Evolutionary conservation across 768 basidiomycete species (phyloP).

Genomic region (Calocera cornea): DNA sequence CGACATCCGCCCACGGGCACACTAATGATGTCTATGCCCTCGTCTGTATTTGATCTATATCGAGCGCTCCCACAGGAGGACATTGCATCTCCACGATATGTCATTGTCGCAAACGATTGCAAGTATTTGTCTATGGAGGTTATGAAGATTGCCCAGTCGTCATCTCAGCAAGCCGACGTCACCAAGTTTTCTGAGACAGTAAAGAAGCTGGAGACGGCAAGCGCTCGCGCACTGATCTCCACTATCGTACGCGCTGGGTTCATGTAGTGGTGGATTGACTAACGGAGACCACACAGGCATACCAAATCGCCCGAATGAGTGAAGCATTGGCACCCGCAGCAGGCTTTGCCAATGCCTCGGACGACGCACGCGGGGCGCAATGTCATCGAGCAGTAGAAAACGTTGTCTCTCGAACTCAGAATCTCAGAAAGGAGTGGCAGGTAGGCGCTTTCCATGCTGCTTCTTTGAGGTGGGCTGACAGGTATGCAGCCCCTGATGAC

Average conservation of each 20-base stretch:
- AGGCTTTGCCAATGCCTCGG: slow-evolving; percentile 54
- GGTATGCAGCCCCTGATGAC: slow-evolving; percentile 44
- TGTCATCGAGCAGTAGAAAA: slow-evolving; percentile 57
- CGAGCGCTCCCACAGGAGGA: slow-evolving; percentile 49
- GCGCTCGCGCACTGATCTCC: slow-evolving; percentile 14
- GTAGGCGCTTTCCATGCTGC: slow-evolving; percentile 28
- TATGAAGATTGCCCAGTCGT: slow-evolving; percentile 27
- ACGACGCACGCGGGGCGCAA: slow-evolving; percentile 62
- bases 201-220: slow-evolving; percentile 41
- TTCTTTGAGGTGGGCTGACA: too few species aligned
- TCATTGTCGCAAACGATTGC: slow-evolving; percentile 58
- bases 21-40: slow-evolving; percentile 46
- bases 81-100: neutral
- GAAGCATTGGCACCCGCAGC: slow-evolving; percentile 40
- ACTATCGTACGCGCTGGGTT: slow-evolving; percentile 6
- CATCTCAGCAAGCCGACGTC: slow-evolving; percentile 8
- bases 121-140: slow-evolving; percentile 42
- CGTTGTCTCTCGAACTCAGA: slow-evolving; percentile 49
- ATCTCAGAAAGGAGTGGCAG: slow-evolving; percentile 54
- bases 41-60: slow-evolving; percentile 61
- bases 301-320: slow-evolving; percentile 34
- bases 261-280: slow-evolving; percentile 8
- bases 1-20: slow-evolving; percentile 31
- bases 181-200: slow-evolving; percentile 20
- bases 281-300: slow-evolving; percentile 29